Base-by-base conservation (phyloP, 495 filamentous ascomycete species). In the Xylaria telfairii region DNA sequence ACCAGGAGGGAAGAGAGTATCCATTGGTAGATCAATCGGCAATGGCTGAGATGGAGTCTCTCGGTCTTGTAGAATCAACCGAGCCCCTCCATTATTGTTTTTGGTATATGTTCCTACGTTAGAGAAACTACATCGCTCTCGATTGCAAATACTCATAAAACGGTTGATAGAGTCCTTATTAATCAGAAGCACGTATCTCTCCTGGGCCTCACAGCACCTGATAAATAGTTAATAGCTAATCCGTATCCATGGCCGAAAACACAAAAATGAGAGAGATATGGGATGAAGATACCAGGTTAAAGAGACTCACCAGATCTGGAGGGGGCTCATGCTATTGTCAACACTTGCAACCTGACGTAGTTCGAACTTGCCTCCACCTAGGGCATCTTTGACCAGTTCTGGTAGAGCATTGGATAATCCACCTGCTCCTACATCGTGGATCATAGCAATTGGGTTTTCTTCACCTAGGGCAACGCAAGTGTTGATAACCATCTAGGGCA, bases 371-470 rank as follows among this genome's bases (percentile, higher is more conserved):
- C 93, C 96, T 39, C 96, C 96, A 65, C 92, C 88, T 0, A 92
- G 92, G 34, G 94, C 93, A 78, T 99, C 96, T 71, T 96, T 92
- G 41, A 97, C 94, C 24, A 99, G 83, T 77, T 98, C 96, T 4
- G 93, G 92, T 26, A 99, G 85, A 28, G 95, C 96, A 78, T 98
- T 99, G 0, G 93, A 97, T 39, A 98, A 82, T 59, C 96, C 96
- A 75, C 96, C 96, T 41, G 96, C 96, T 65, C 96, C 96, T 59
- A 99, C 95, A 75, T 98, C 96, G 77, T 99, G 96, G 76, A 99
- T 98, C 81, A 97, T 94, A 67, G 91, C 90, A 67, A 99, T 98
- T 0, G 96, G 96, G 76, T 92, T 97, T 54, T 91, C 82, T 2
- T 89, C 83, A 13, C 95, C 95, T 79, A 97, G 86, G 1, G 94